These are phyloP conservation scores for Neocucurbitaria cava DNA, from an alignment of 2,329 filamentous ascomycete species.

Conservation along the genomic window DNA sequence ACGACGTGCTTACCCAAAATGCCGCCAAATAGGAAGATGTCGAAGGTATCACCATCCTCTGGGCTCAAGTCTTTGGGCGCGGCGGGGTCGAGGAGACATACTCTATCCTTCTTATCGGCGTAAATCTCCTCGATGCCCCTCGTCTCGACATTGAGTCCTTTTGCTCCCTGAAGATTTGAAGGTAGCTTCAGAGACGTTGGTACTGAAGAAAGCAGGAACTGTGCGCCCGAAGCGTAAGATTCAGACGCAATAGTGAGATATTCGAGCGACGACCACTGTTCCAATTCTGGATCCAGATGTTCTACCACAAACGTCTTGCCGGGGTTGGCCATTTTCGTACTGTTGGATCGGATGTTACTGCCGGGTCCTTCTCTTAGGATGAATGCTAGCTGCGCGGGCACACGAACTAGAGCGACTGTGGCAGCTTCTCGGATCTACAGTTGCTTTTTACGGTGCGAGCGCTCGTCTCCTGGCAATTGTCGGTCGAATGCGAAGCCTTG, in stretches of 20 bases:
- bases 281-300: conserved; percentile 93
- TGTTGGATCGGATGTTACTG: conserved; percentile 20
- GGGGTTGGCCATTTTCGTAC: conserved; percentile 35
- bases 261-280: conserved; percentile 92
- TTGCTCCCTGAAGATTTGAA: conserved; percentile 63
- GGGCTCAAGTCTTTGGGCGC: conserved; percentile 82
- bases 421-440: background rate
- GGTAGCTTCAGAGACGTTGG: conserved; percentile 69
- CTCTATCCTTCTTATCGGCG: conserved; percentile 71
- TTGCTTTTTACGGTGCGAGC: conserved; percentile 7
- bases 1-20: conserved; percentile 74
- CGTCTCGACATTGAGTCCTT: conserved; percentile 74
- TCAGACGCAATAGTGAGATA: conserved; percentile 88
- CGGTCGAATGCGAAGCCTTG: conserved; percentile 25
- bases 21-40: conserved; percentile 93
- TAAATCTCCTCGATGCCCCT: conserved; percentile 86
- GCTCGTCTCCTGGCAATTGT: conserved; percentile 7
- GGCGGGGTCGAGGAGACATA: conserved; percentile 89
- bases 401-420: conserved; percentile 3
- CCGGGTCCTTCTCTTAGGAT: conserved; percentile 23
- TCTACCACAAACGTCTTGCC: conserved; percentile 89
- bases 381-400: conserved; percentile 26
- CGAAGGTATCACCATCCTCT: conserved; percentile 81
- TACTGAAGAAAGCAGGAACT: conserved; percentile 84
- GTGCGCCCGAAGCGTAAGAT: conserved; percentile 69